Conservation (phyloP, 257 asterid species). For the Ehretia macrophylla region DNA sequence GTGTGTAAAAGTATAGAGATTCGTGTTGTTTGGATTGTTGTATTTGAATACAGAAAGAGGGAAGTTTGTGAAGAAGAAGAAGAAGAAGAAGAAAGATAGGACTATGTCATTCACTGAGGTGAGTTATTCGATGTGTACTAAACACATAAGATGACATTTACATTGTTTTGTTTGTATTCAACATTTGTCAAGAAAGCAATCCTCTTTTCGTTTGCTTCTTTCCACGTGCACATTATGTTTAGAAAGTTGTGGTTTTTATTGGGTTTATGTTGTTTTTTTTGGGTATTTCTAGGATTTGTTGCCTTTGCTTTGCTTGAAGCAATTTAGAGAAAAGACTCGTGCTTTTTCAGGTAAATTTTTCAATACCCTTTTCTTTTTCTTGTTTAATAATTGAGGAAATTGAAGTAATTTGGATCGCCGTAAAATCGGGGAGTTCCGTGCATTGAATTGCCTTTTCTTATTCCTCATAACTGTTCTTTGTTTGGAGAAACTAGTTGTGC, state of each 20-base stretch:
- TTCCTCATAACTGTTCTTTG: background rate
- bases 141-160: background rate
- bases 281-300: constrained; percentile 49
- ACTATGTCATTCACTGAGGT: constrained; percentile 75
- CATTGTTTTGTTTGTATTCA: background rate
- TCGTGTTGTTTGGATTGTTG: constrained; percentile 9
- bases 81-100: background rate
- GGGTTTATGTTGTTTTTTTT: constrained; percentile 4
- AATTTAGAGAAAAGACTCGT: constrained; percentile 27
- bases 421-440: too few species aligned
- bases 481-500: background rate
- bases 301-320: constrained; percentile 42
- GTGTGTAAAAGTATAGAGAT: constrained; percentile 12
- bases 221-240: background rate
- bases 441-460: background rate
- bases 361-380: constrained; percentile 9
- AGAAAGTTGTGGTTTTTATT: constrained; percentile 15
- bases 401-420: too few species aligned
- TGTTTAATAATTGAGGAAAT: background rate
- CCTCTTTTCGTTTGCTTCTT: background rate
- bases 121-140: constrained; percentile 4
- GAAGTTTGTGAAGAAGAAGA: constrained; percentile 3
- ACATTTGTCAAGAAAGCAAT: constrained; percentile 13
- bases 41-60: background rate
- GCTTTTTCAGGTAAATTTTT: constrained; percentile 45